Evolutionary conservation across 345 rosid species (phyloP).

Genomic region (Salix exigua): DNA sequence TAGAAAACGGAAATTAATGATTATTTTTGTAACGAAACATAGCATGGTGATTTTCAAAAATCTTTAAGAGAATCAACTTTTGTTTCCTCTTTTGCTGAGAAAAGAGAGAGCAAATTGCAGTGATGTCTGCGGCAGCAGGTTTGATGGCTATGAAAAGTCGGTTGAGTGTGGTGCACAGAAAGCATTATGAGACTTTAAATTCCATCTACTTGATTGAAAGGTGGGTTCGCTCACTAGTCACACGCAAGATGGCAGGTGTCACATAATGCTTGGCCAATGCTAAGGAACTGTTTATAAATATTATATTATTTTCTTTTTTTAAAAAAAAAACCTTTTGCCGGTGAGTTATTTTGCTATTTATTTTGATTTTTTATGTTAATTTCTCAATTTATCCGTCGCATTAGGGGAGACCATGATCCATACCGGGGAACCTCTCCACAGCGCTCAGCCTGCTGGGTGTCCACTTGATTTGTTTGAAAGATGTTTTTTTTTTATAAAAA

Average conservation of each 20-base stretch:
- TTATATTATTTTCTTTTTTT: too few relatives aligned
- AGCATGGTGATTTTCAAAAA: background rate
- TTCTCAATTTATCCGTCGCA: too few relatives aligned
- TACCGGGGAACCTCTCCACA: too few relatives aligned
- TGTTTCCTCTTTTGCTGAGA: background rate
- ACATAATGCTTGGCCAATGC: conserved; percentile 14
- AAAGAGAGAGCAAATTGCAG: background rate
- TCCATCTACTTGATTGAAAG: background rate
- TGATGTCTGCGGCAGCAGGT: background rate
- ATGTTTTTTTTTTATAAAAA: too few relatives aligned
- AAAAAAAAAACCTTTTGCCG: too few relatives aligned
- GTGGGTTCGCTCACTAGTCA: background rate
- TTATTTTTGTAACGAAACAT: background rate
- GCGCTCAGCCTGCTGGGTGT: too few relatives aligned
- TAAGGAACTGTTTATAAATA: background rate
- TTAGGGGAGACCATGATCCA: too few relatives aligned
- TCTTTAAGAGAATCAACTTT: background rate
- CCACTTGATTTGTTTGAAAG: too few relatives aligned
- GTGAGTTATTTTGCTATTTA: too few relatives aligned
- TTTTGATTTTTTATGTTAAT: too few relatives aligned
- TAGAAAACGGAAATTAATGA: background rate
- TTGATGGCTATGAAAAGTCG: background rate
- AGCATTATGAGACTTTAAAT: background rate
- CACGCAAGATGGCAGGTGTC: background rate
- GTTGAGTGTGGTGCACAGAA: background rate